These are phyloP conservation scores for Neofusicoccum sp. DNA, from an alignment of 2,329 filamentous ascomycete genomes.

Conservation along the genomic window DNA sequence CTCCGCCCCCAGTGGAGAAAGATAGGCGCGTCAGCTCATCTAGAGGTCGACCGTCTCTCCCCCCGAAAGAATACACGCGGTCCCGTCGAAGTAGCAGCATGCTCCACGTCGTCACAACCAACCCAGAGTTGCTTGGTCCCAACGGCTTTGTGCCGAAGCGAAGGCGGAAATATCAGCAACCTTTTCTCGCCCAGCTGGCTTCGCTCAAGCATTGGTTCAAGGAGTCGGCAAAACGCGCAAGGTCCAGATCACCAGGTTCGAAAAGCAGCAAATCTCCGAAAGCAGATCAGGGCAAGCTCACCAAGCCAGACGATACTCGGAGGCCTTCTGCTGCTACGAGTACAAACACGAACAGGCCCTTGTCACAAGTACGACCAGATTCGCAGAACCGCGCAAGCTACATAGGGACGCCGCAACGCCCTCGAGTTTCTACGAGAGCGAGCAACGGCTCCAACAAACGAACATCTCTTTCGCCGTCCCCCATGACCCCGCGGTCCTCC, in stretches of 20 bases:
- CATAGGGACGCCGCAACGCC: conserved; percentile 32
- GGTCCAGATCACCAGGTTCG: conserved; percentile 24
- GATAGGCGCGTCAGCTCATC: conserved; percentile 75
- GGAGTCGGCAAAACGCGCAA: conserved; percentile 62
- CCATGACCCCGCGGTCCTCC: conserved; percentile 82
- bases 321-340: conserved; percentile 32
- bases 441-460: conserved; percentile 47
- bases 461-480: conserved; percentile 80
- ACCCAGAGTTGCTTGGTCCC: conserved; percentile 60
- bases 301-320: conserved; percentile 28
- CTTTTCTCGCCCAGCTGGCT: conserved; percentile 65
- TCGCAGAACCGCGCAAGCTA: conserved; percentile 38
- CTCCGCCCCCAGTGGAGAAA: conserved; percentile 73
- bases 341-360: conserved; percentile 30
- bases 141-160: conserved; percentile 57
- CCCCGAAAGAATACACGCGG: conserved; percentile 72
- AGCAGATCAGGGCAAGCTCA: conserved; percentile 34
- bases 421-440: conserved; percentile 43
- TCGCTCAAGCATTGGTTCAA: conserved; percentile 72
- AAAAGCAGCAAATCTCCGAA: conserved; percentile 19
- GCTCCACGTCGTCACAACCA: conserved; percentile 75
- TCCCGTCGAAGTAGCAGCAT: conserved; percentile 78
- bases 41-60: conserved; percentile 72
- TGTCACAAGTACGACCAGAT: conserved; percentile 38
- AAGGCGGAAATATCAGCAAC: conserved; percentile 58